These are phyloP conservation scores for Mycena rebaudengoi DNA, from an alignment of 768 basidiomycete genomes.

Conservation along the genomic window DNA sequence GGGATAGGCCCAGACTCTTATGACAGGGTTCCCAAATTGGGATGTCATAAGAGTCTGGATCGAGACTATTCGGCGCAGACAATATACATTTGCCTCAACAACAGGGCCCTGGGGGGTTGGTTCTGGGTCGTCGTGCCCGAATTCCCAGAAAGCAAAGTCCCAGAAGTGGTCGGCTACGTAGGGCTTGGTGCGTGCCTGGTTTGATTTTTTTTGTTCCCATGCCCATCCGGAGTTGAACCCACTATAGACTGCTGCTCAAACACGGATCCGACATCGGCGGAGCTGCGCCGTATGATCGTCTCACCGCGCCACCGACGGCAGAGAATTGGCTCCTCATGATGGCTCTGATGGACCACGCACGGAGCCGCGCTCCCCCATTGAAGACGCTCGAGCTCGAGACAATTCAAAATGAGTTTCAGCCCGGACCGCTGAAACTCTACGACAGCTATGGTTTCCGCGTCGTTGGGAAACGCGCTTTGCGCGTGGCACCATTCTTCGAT, in stretches of 20 bases:
- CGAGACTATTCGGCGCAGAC: background rate
- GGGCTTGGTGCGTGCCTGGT: conserved; percentile 27
- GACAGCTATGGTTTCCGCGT: too few relatives aligned
- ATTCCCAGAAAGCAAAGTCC: background rate
- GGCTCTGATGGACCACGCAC: too few relatives aligned
- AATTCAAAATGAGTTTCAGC: too few relatives aligned
- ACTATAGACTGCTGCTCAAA: conserved; percentile 18
- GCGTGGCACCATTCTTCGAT: too few relatives aligned
- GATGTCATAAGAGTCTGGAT: background rate
- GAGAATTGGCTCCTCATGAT: too few relatives aligned
- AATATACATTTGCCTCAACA: background rate
- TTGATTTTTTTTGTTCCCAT: background rate
- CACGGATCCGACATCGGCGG: conserved; percentile 20
- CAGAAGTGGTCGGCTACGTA: conserved; percentile 24
- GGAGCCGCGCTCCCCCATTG: too few relatives aligned
- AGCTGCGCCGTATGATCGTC: conserved; percentile 38
- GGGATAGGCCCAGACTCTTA: too few relatives aligned
- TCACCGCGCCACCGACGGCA: too few relatives aligned
- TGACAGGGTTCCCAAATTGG: too few relatives aligned
- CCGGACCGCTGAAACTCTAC: too few relatives aligned
- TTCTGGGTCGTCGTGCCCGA: conserved; percentile 6
- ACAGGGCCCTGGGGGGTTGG: background rate
- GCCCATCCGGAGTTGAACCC: background rate
- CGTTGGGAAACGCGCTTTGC: too few relatives aligned
- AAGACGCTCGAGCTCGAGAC: too few relatives aligned